Evolutionary conservation across 164 flowering plant genomes (phyloP).

Genomic region (Liriodendron chinense): DNA sequence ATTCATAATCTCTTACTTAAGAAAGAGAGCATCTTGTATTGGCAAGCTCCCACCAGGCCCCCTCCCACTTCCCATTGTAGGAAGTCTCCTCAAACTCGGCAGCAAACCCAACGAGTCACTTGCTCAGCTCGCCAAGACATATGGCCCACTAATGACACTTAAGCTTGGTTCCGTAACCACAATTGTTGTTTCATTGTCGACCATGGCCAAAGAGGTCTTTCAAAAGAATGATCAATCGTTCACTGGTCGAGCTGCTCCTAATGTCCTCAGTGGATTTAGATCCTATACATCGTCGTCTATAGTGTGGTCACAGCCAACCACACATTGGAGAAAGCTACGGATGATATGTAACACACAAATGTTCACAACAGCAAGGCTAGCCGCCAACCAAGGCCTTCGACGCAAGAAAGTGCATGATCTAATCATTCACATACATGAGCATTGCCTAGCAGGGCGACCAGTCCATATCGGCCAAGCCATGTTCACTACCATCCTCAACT

Average conservation of each 20-base stretch:
- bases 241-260: constrained; percentile 20
- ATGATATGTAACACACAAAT: constrained; percentile 30
- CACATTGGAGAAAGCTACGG: constrained; percentile 32
- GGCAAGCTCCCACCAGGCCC: constrained; percentile 34
- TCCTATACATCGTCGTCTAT: not conserved
- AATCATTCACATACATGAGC: constrained; percentile 6
- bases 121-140: constrained; percentile 13
- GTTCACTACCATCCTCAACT: constrained; percentile 21
- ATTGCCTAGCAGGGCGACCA: not conserved
- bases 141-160: constrained; percentile 34
- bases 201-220: constrained; percentile 28
- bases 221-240: constrained; percentile 30
- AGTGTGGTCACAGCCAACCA: constrained; percentile 13
- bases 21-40: too few species aligned
- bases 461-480: constrained; percentile 19
- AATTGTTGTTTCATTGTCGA: constrained; percentile 29
- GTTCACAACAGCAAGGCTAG: constrained; percentile 27
- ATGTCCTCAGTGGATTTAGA: not conserved
- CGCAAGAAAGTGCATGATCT: constrained; percentile 22
- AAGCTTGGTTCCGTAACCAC: constrained; percentile 23
- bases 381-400: not conserved
- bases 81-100: constrained; percentile 23
- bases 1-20: too few species aligned
- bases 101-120: constrained; percentile 20
- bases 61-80: constrained; percentile 27